Percentiles rank a stretch among this genome's conserved stretches.
Evolutionary conservation across 768 basidiomycete species (phyloP).

Genomic region (Calocera viscosa): DNA sequence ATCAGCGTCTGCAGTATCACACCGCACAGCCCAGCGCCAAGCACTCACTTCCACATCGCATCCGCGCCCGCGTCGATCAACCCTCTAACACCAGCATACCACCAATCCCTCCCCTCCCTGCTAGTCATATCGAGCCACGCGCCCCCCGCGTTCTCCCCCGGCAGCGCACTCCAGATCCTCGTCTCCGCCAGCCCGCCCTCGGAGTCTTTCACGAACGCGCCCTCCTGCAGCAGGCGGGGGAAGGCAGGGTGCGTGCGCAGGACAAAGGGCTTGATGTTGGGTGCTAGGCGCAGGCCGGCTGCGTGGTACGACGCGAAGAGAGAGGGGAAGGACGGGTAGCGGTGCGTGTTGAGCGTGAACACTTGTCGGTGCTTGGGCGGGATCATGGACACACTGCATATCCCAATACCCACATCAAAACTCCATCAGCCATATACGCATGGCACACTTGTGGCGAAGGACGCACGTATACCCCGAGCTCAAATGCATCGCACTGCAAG

Average conservation of each 20-base stretch:
- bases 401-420: no score
- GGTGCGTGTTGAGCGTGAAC: conserved; percentile 23
- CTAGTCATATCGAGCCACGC: conserved; percentile 27
- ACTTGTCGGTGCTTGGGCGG: conserved; percentile 16
- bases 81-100: conserved; percentile 23
- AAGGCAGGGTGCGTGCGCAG: conserved; percentile 23
- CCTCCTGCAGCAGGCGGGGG: conserved; percentile 17
- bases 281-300: conserved; percentile 25
- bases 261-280: conserved; percentile 27
- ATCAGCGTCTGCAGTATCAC: background rate
- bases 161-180: conserved; percentile 23
- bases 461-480: conserved; percentile 7
- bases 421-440: no score
- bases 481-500: conserved; percentile 25
- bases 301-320: conserved; percentile 24
- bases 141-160: conserved; percentile 22
- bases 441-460: no score
- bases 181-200: conserved; percentile 17
- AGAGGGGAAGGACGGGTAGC: conserved; percentile 27
- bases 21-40: background rate
- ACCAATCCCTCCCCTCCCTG: conserved; percentile 24
- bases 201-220: conserved; percentile 24
- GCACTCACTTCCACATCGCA: conserved; percentile 27
- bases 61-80: conserved; percentile 24
- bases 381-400: conserved; percentile 11